These are phyloP conservation scores for Agaricus bisporus DNA, from an alignment of 768 basidiomycete genomes.

Conservation along the genomic window DNA sequence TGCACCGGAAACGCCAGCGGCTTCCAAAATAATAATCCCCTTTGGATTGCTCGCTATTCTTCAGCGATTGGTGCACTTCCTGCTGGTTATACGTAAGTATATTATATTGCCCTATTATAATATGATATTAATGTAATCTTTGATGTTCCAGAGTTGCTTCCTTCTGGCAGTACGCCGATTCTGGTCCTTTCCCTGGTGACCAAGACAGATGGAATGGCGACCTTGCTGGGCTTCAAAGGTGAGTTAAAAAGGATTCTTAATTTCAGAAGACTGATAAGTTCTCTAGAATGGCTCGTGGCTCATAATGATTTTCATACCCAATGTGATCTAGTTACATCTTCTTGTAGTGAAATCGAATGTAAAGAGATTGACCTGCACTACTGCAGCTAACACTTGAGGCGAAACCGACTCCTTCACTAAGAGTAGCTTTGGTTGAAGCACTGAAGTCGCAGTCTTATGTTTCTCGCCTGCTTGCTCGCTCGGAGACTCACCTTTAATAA, in stretches of 20 bases:
- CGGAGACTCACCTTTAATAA: too few species aligned
- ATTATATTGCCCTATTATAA: too few species aligned
- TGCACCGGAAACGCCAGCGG: conserved; percentile 56
- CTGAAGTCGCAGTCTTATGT: too few species aligned
- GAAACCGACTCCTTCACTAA: too few species aligned
- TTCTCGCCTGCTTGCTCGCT: too few species aligned
- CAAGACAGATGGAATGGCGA: conserved; percentile 50
- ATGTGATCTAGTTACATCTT: too few species aligned
- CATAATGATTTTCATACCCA: not conserved
- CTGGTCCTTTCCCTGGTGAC: conserved; percentile 51
- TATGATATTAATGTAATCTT: not conserved
- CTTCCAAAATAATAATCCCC: conserved; percentile 45
- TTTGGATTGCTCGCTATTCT: conserved; percentile 56
- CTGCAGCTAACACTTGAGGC: too few species aligned
- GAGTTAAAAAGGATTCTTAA: not conserved
- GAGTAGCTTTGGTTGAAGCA: too few species aligned
- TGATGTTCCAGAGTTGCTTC: not conserved
- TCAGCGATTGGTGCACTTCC: conserved; percentile 48
- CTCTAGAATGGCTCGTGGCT: not conserved
- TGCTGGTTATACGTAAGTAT: conserved; percentile 46
- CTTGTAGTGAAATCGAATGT: too few species aligned
- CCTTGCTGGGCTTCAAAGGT: conserved; percentile 6
- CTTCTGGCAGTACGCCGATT: conserved; percentile 59
- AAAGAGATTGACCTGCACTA: too few species aligned
- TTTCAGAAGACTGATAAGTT: not conserved